phyloP scores from a whole-genome alignment of 495 filamentous ascomycete genomes.

The Bacidia gigantensis region DNA sequence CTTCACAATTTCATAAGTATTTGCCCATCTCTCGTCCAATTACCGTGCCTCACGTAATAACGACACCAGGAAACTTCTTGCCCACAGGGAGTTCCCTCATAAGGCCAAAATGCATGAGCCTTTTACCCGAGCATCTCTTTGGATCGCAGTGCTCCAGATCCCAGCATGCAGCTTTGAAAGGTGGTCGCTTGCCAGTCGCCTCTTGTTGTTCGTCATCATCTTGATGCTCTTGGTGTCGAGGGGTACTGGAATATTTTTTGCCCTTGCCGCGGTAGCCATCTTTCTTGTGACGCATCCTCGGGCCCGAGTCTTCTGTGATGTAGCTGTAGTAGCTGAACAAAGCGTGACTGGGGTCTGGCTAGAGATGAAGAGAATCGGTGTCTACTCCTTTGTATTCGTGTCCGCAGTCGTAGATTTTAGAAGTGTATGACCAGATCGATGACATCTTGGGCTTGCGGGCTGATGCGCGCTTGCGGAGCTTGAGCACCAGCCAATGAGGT shows the following conservation, averaged over 20 bases:
- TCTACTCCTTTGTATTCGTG: too few relatives aligned
- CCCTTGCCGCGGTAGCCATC: slow-evolving; percentile 62
- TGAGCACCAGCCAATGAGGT: neutral
- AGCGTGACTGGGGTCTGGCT: too few relatives aligned
- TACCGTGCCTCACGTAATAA: slow-evolving; percentile 54
- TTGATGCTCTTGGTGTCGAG: slow-evolving; percentile 29
- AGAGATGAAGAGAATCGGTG: too few relatives aligned
- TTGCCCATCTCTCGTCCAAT: neutral
- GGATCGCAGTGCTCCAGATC: slow-evolving; percentile 95
- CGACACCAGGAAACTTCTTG: slow-evolving; percentile 77
- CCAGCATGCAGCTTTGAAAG: slow-evolving; percentile 92
- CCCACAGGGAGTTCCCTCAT: slow-evolving; percentile 90
- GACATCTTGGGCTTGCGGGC: slow-evolving; percentile 1
- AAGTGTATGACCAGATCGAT: too few relatives aligned
- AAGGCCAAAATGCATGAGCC: slow-evolving; percentile 75
- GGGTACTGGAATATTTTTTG: slow-evolving; percentile 43
- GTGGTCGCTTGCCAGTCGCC: slow-evolving; percentile 33
- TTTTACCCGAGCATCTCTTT: slow-evolving; percentile 91
- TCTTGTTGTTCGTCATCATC: slow-evolving; percentile 26
- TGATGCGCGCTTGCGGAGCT: slow-evolving; percentile 1
- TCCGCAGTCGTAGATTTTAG: too few relatives aligned
- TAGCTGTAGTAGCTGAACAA: too few relatives aligned
- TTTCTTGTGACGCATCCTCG: slow-evolving; percentile 80
- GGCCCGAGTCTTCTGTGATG: too few relatives aligned
- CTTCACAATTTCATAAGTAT: slow-evolving; percentile 23